Percentiles rank a stretch among this genome's conserved stretches.
Evolutionary conservation across 352 stramenopile species (phyloP).

Genomic region (Globisporangium nagaii): DNA sequence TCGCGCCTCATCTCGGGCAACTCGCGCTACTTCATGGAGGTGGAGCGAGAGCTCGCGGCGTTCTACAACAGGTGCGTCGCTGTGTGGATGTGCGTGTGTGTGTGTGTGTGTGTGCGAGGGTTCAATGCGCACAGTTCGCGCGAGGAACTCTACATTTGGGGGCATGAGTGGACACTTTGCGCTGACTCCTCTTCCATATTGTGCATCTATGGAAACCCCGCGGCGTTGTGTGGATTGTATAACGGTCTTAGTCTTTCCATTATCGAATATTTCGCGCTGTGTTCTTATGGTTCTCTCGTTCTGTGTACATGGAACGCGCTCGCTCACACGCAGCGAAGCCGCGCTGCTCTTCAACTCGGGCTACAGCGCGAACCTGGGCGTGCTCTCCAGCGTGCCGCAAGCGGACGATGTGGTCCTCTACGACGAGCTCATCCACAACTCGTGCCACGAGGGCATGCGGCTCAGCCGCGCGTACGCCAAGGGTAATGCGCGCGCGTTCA

Average conservation of each 20-base stretch:
- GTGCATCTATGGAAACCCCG: no score
- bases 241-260: constrained; percentile 4
- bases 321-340: constrained; percentile 51
- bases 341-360: constrained; percentile 96
- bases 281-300: no score
- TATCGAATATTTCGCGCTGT: constrained; percentile 7
- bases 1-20: constrained; percentile 95
- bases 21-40: constrained; percentile 75
- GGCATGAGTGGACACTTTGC: neutral
- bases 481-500: constrained; percentile 56
- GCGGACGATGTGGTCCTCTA: constrained; percentile 90
- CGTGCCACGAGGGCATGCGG: constrained; percentile 91
- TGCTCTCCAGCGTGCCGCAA: constrained; percentile 90
- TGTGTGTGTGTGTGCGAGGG: neutral
- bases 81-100: neutral
- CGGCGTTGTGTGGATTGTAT: neutral
- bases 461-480: constrained; percentile 69
- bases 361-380: constrained; percentile 95
- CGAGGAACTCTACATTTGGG: neutral
- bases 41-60: constrained; percentile 78
- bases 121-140: neutral
- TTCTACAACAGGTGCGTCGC: constrained; percentile 80
- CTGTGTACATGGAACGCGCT: no score
- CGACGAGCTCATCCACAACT: constrained; percentile 97
- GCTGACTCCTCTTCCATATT: constrained; percentile 5